A percentile compares a stretch with the other conserved stretches of the same genome.
These are phyloP conservation scores for Macroventuria anomochaeta DNA, from an alignment of 2,329 filamentous ascomycete species.

Conservation along the genomic window DNA sequence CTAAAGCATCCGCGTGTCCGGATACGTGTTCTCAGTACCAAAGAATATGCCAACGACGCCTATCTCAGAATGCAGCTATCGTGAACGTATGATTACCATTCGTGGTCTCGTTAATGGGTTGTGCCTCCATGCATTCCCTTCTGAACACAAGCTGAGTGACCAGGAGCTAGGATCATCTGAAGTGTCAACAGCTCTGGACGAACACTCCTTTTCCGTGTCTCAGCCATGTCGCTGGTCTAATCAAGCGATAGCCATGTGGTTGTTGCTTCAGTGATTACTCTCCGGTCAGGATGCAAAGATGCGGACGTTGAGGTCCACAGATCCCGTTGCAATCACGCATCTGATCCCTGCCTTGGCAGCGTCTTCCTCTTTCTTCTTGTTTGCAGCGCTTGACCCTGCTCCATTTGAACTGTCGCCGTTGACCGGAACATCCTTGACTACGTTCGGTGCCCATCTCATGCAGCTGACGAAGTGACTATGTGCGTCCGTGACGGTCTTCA, in stretches of 20 bases:
- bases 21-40: background rate
- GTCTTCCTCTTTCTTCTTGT: constrained; percentile 60
- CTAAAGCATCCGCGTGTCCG: background rate
- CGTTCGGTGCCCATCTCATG: constrained; percentile 83
- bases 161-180: background rate
- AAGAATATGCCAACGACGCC: background rate
- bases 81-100: background rate
- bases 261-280: background rate
- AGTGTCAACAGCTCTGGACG: background rate
- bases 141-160: background rate
- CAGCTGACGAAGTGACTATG: constrained; percentile 88
- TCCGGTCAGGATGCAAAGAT: constrained; percentile 70
- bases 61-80: background rate
- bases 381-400: constrained; percentile 50
- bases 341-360: constrained; percentile 70
- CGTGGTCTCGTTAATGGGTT: background rate
- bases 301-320: constrained; percentile 79
- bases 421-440: constrained; percentile 64
- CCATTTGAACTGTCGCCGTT: constrained; percentile 54
- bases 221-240: background rate
- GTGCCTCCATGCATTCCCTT: too few species aligned
- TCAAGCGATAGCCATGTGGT: background rate
- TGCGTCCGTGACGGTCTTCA: constrained; percentile 77
- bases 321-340: constrained; percentile 86
- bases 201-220: background rate